Evolutionary conservation across 2,329 filamentous ascomycete genomes (phyloP), one percentile per base, ranked within the genome.

Genomic region (Periglandula ipomoeae): DNA sequence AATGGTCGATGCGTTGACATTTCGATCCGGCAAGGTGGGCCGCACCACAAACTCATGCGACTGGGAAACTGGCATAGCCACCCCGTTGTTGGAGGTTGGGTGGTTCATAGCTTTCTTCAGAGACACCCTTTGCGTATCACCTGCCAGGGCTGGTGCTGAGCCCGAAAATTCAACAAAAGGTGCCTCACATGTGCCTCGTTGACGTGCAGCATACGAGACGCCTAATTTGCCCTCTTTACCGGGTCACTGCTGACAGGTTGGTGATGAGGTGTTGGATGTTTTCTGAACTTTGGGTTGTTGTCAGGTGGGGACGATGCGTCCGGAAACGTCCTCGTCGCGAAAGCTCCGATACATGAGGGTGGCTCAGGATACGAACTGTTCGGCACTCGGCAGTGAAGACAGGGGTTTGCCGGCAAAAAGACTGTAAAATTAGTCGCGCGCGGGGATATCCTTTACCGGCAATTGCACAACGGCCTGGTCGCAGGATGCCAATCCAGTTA

Each of bases 1-100:
- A 55, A 96, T 83, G 11, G 77, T 85, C 2, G 78, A 76, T 57
- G 81, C 76, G 3, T 79, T 82, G 26, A 95, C 81, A 52, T 81
- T 71, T 53, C 76, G 79, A 48, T 81, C 72, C 7, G 90, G 90
- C 43, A 91, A 66, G 19, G 66, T 52, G 34, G 58, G 58, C 23
- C 55, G 56, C 32, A 51, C 48, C 37, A 51, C 46, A 43, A 55
- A 49, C 40, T 24, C 44, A 26, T 34, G 40, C 17, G 47, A 34
- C 19, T 20, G 26, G 6, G 35, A 46, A 15, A 37, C 24, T 15
- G 44, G 22, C 27, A 35, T 41, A 11, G 49, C 37, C 38, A 27
- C 48, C 11, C 24, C 38, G 22, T 47, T 37, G 20, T 37, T n/a
- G 15, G 26, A 22, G 30, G 34, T 24, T 17, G 41, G 44, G 13